These are phyloP conservation scores for Candida endomychidarum DNA, from an alignment of 805 yeast species.

Conservation along the genomic window DNA sequence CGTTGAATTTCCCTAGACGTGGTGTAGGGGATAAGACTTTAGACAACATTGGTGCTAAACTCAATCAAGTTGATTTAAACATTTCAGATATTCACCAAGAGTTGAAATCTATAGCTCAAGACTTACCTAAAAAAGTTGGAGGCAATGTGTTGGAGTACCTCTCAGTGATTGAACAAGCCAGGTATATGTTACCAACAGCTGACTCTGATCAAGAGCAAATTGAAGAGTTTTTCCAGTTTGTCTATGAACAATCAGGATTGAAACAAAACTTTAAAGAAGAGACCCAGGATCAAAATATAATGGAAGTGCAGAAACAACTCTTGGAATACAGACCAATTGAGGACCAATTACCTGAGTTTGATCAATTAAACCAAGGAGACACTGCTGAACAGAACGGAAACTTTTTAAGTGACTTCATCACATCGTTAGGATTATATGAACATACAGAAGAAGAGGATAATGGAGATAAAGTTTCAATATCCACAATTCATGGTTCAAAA, in stretches of 20 bases:
- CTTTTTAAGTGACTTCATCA: slow-evolving; percentile 26
- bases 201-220: slow-evolving; percentile 7
- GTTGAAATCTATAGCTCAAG: neutral
- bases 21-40: slow-evolving; percentile 65
- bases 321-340: slow-evolving; percentile 33
- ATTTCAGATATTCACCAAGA: slow-evolving; percentile 16
- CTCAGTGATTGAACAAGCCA: slow-evolving; percentile 23
- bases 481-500: slow-evolving; percentile 90
- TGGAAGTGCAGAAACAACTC: slow-evolving; percentile 40
- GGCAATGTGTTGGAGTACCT: slow-evolving; percentile 21
- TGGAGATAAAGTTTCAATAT: slow-evolving; percentile 42
- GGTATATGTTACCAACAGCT: slow-evolving; percentile 11
- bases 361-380: neutral
- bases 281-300: slow-evolving; percentile 34
- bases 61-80: slow-evolving; percentile 10
- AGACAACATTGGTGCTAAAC: slow-evolving; percentile 23
- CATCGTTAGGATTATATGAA: slow-evolving; percentile 37
- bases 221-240: slow-evolving; percentile 6
- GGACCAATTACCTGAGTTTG: slow-evolving; percentile 21
- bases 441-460: slow-evolving; percentile 20
- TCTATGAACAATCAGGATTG: slow-evolving; percentile 31
- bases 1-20: slow-evolving; percentile 59
- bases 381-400: slow-evolving; percentile 8
- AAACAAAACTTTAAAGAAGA: slow-evolving; percentile 24
- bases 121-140: neutral